Evolutionary conservation across 148 eudicot genomes (phyloP), one percentile per base, ranked within the genome.

Genomic region (Polygonum maritimum): DNA sequence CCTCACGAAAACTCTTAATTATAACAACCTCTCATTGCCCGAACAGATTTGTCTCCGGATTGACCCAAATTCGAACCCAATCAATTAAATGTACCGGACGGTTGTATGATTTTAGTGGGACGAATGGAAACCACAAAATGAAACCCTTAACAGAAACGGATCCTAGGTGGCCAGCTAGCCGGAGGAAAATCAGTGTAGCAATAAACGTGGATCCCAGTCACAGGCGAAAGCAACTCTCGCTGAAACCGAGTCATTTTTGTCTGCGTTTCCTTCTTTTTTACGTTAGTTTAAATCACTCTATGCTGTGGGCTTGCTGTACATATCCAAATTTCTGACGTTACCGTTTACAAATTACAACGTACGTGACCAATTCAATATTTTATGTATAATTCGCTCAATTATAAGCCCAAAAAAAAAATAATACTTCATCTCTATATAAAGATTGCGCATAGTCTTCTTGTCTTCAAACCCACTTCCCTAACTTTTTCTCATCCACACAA

Each of bases 181-280:
- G 7, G 41, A 39, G 41, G 21, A 16, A 52, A 10, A 16, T 52
- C 16, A 54, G 1, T 13, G 15, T 48, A 2, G 8, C 10, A 16
- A 36, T 36, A 21, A 36, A 67, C 71, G 71, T 67, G 71, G 71
- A 67, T 35, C 19, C 71, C 71, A 67, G 71, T 67, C 71, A 67
- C 38, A 10, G 3, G 6, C 41, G n/a, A 36, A 67, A 38, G 19
- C 71, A 67, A 63, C 40, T 63, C 36, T 14, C 40, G 31, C 31
- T 26, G 31, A 13, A 67, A 67, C 36, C 71, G 41, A 67, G 69
- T 35, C 69, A 26, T 31, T 15, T 60, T 15, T 60, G 2, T 16
- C 16, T 44, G 44, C 71, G 44, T 67, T 26, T 26, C 31, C 31
- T 26, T 26, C 31, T 26, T 26, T 26, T 26, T 26, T 26, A 26